Conservation (phyloP, 1,139 yeast genomes). For the Pichia sp. region DNA sequence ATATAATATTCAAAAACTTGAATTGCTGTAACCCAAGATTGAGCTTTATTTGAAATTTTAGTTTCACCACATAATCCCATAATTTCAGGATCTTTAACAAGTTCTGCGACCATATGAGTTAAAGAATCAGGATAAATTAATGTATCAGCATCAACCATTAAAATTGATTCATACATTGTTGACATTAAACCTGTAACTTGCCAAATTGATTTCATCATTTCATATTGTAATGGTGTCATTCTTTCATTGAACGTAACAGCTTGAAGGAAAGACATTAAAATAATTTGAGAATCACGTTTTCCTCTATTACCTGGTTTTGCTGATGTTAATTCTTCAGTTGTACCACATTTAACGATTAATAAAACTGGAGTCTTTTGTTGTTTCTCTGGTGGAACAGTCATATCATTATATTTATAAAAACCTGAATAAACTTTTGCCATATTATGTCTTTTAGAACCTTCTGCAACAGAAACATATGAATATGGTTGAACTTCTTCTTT, state of each 20-base stretch:
- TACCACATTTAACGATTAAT: constrained; percentile 85
- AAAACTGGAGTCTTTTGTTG: constrained; percentile 88
- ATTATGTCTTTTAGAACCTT: constrained; percentile 87
- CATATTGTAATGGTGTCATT: constrained; percentile 91
- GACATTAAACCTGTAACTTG: constrained; percentile 84
- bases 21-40: constrained; percentile 89
- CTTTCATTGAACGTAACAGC: constrained; percentile 91
- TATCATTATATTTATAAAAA: constrained; percentile 73
- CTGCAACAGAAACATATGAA: constrained; percentile 92
- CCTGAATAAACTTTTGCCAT: constrained; percentile 97
- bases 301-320: constrained; percentile 98
- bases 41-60: constrained; percentile 79
- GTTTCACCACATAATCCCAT: constrained; percentile 99
- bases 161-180: constrained; percentile 72
- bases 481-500: constrained; percentile 68
- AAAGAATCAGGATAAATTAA: constrained; percentile 84
- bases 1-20: constrained; percentile 95
- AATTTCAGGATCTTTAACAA: constrained; percentile 82
- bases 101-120: constrained; percentile 88
- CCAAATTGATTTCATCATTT: constrained; percentile 74
- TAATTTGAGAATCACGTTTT: constrained; percentile 93
- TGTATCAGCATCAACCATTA: constrained; percentile 98
- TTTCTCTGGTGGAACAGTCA: constrained; percentile 66
- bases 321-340: constrained; percentile 68
- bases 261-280: constrained; percentile 88